These are phyloP conservation scores for Luvunga scandens DNA, from an alignment of 345 rosid genomes.

Conservation along the genomic window DNA sequence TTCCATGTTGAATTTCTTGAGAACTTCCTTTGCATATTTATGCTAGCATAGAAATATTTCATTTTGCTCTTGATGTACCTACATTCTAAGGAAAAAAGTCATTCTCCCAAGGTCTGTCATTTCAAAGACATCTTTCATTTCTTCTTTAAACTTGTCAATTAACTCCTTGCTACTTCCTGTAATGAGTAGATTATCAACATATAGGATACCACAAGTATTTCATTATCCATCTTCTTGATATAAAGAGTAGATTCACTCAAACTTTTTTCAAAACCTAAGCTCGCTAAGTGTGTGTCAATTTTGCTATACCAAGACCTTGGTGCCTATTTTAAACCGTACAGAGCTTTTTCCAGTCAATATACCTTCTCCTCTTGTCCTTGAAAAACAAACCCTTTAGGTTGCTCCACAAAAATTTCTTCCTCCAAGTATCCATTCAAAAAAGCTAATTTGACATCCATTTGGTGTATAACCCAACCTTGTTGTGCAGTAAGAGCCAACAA, in stretches of 20 bases:
- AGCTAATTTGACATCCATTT: background rate
- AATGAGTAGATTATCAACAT: background rate
- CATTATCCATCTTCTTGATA: no score
- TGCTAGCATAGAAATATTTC: background rate
- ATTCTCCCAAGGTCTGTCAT: background rate
- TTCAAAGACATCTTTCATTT: background rate
- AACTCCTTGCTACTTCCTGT: no score
- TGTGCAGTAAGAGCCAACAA: background rate
- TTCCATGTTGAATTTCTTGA: background rate
- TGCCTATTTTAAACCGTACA: background rate
- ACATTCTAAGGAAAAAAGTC: background rate
- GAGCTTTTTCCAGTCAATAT: no score
- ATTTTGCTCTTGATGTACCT: background rate
- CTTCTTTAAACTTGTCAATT: background rate
- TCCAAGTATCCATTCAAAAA: background rate
- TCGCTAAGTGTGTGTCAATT: background rate
- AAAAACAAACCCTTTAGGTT: background rate
- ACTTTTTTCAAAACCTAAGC: no score
- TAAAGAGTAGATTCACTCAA: background rate
- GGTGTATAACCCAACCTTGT: background rate
- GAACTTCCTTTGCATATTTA: background rate
- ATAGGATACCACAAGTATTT: no score
- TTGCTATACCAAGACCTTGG: background rate
- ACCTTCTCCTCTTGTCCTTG: no score
- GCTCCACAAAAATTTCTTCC: background rate